Conservation (phyloP, 2,329 filamentous ascomycete species). For the Exophiala sideris region DNA sequence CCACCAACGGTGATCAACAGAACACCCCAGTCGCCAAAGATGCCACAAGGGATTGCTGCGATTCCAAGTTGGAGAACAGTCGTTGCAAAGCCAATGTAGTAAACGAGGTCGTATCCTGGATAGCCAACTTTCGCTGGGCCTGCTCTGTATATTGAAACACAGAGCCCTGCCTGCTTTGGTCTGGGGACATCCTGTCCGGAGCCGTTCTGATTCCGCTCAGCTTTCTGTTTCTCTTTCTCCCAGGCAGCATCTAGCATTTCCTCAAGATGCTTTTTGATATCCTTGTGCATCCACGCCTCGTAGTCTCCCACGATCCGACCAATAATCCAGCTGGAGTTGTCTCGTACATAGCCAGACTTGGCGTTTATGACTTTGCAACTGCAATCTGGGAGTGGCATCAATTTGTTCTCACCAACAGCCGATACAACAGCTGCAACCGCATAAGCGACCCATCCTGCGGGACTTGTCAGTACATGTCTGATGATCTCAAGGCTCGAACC, state of each 20-base stretch:
- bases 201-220: conserved; percentile 3
- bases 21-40: conserved; percentile 36
- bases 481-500: background rate
- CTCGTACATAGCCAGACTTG: conserved; percentile 34
- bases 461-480: background rate
- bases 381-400: conserved; percentile 37
- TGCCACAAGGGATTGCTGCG: conserved; percentile 32
- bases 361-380: conserved; percentile 36
- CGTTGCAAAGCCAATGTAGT: conserved; percentile 28
- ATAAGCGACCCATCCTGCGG: conserved; percentile 37
- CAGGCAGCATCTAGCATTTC: conserved; percentile 3
- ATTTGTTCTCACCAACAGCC: conserved; percentile 33
- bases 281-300: conserved; percentile 27
- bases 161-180: conserved; percentile 19
- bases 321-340: conserved; percentile 44
- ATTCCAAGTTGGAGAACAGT: conserved; percentile 34
- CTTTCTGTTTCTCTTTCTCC: conserved; percentile 12
- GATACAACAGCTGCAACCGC: conserved; percentile 31
- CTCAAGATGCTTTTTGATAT: conserved; percentile 1
- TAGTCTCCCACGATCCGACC: conserved; percentile 44
- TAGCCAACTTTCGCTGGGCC: conserved; percentile 11
- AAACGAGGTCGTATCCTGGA: conserved; percentile 21
- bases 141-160: conserved; percentile 25
- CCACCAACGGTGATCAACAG: conserved; percentile 38
- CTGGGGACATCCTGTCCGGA: background rate